Evolutionary conservation across 495 filamentous ascomycete species (phyloP), one percentile per base, ranked within the genome.

Genomic region (Penicillium odoratum): DNA sequence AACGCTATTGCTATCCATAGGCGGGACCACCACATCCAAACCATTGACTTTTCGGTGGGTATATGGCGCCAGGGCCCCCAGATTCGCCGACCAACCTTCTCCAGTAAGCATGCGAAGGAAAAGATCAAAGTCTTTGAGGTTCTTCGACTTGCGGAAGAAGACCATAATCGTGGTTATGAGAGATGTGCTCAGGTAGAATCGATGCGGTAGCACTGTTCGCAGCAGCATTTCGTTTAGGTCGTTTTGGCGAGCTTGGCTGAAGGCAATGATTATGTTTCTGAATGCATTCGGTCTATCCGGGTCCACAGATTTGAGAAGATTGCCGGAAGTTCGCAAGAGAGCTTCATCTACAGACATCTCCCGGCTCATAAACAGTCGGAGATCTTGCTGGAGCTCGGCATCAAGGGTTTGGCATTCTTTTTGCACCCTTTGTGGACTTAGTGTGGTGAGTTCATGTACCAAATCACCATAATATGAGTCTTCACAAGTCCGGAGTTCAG

Each of bases 71-170:
- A 77, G 25, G 46, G 54, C 53, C 13, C 67, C 65, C n/a, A 79
- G 53, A 28, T 73, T 76, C 6, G 70, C 61, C 3, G 73, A 64
- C 47, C 74, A 76, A 5, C 69, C 69, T 26, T 69, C 57, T 4
- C 75, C 77, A 25, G 66, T 58, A 11, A 79, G 57, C 72, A 77
- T 77, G 43, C 70, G 59, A 29, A 79, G 54, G 43, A 78, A 79
- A 46, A 69, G 54, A 49, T 79, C 75, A 48, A 78, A 78, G 30
- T 68, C 64, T 44, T 70, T 75, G 9, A 79, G 67, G 38, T 79
- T 75, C 50, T 77, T 77, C 25, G 69, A 65, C 50, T 77, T 79
- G 40, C 74, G 74, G 56, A 68, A 75, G 49, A 69, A 76, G 4
- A 57, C 61, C 11, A 79, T 11, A 10, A 76, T 75, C 0, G 71